Evolutionary conservation across 2,329 filamentous ascomycete genomes (phyloP).

Genomic region (Biscogniauxia sp.): DNA sequence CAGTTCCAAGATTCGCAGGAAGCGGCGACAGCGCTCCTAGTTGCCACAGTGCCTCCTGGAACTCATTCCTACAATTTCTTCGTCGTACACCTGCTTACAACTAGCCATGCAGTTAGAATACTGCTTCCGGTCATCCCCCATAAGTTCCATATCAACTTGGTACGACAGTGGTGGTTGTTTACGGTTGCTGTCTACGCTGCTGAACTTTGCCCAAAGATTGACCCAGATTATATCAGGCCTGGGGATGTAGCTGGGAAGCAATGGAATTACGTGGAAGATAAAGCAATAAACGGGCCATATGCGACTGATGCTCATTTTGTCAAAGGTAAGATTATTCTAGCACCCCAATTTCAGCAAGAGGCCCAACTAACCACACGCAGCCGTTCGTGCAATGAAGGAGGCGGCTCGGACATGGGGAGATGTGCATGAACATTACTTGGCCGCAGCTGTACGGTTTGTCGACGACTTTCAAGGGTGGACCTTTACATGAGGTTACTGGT

Average conservation of each 20-base stretch:
- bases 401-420: conserved; percentile 74
- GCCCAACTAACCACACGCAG: conserved; percentile 37
- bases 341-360: not conserved
- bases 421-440: conserved; percentile 61
- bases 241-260: conserved; percentile 61
- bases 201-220: conserved; percentile 69
- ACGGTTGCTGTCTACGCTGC: conserved; percentile 74
- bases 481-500: conserved; percentile 26
- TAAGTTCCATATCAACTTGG: conserved; percentile 68
- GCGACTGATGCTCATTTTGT: conserved; percentile 79
- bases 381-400: conserved; percentile 71
- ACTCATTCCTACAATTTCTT: conserved; percentile 77
- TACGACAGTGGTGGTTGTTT: conserved; percentile 89
- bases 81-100: conserved; percentile 76
- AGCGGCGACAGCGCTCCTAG: conserved; percentile 58
- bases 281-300: conserved; percentile 66
- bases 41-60: conserved; percentile 56
- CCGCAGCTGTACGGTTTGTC: conserved; percentile 68
- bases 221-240: conserved; percentile 59
- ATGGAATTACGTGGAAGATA: conserved; percentile 75
- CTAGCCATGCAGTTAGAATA: conserved; percentile 84
- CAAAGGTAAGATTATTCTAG: conserved; percentile 57
- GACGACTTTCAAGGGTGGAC: conserved; percentile 72
- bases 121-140: conserved; percentile 74
- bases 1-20: conserved; percentile 74